These are phyloP conservation scores for Cystobasidium onofrii DNA, from an alignment of 768 basidiomycete genomes.

Conservation along the genomic window DNA sequence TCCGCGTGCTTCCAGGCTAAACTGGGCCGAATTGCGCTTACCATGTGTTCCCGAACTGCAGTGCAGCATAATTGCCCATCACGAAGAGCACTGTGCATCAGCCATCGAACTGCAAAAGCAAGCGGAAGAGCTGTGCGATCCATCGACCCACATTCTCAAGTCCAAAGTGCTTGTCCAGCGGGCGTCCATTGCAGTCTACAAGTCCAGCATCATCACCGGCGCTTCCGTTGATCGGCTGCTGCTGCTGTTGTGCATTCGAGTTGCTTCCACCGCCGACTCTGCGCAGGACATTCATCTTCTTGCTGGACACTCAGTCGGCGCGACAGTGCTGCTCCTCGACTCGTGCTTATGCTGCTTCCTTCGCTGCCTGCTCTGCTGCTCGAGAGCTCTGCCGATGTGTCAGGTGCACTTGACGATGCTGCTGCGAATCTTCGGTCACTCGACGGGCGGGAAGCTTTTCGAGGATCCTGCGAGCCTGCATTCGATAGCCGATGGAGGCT, in stretches of 20 bases:
- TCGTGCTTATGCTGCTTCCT: background rate
- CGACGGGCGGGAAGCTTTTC: too few species aligned
- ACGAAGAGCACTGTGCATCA: background rate
- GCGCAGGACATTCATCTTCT: conserved; percentile 26
- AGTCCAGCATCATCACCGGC: background rate
- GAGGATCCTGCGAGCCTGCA: background rate
- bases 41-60: conserved; percentile 32
- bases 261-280: conserved; percentile 17
- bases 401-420: too few species aligned
- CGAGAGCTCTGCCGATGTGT: background rate
- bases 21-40: background rate
- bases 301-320: too few species aligned
- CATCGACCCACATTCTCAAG: conserved; percentile 30
- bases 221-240: background rate
- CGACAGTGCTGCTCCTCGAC: background rate
- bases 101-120: background rate
- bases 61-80: background rate
- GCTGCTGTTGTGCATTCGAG: conserved; percentile 15
- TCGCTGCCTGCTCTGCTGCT: background rate
- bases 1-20: background rate
- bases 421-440: too few species aligned
- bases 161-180: conserved; percentile 17
- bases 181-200: background rate
- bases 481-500: background rate
- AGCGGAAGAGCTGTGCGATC: too few species aligned